Conservation (phyloP, 169 alveolate genomes). For the Condylostoma magnum region DNA sequence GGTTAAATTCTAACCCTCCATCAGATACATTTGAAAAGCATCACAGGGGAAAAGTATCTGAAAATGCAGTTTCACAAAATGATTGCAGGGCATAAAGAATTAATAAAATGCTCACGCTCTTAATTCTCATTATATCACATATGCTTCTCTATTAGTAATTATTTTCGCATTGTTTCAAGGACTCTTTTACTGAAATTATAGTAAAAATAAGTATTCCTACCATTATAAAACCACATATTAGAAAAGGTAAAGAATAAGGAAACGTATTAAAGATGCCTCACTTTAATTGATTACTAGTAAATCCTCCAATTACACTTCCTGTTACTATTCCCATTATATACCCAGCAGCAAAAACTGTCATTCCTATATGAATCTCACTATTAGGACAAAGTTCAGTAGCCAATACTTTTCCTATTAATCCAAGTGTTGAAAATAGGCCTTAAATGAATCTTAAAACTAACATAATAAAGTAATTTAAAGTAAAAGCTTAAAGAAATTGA, state of each 20-base stretch:
- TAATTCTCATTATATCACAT: no score
- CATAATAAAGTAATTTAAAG: not conserved
- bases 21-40: not conserved
- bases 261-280: no score
- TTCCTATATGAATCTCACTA: not conserved
- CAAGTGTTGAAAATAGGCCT: conserved; percentile 13
- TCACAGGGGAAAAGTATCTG: not conserved
- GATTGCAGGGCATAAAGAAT: not conserved
- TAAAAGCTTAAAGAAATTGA: conserved; percentile 6
- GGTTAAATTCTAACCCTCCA: conserved; percentile 23
- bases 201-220: no score
- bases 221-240: no score
- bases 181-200: no score
- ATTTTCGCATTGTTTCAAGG: no score
- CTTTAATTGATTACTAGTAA: not conserved
- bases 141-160: no score
- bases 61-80: not conserved
- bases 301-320: conserved; percentile 29
- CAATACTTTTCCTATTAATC: conserved; percentile 1
- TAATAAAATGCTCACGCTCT: no score
- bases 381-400: not conserved
- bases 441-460: not conserved
- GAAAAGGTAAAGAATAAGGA: no score
- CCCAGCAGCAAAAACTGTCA: not conserved
- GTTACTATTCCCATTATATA: not conserved